Evolutionary conservation across 139 green algal species (phyloP), one percentile per base, ranked within the genome.

Genomic region (Volvox reticuliferus): DNA sequence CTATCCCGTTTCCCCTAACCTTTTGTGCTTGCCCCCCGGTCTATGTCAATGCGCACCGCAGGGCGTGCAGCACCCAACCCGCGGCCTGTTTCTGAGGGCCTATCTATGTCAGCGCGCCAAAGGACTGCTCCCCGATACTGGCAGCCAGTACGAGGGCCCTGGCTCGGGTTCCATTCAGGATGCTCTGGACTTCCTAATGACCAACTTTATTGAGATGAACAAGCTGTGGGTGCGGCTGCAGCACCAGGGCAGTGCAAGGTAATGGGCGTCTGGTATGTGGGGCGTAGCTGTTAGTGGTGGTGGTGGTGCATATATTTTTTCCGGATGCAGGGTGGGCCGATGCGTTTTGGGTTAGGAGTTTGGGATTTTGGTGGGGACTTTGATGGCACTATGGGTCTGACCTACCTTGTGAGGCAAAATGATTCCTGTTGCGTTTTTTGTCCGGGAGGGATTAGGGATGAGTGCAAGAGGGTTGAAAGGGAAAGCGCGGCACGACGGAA

Each of bases 141-240:
- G 90, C 61, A 82, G 32, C 71, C 32, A 79, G 36, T 98, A 97
- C 86, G 97, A 99, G 89, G 94, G 95, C 19, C 71, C 62, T n/a
- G 90, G 92, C 32, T 96, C 96, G 19, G 86, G 97, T 76, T 92
- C 94, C 88, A 96, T 99, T 55, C 84, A 94, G 30, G 98, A 99
- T 89, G 97, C 98, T 3, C 90, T 99, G 6, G 97, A 99, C 84
- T 99, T 99, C 91, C 91, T 99, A 87, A 95, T 99, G 62, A 93
- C 97, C 81, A 99, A 99, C 93, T 99, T 99, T 92, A 98, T 98
- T 2, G 98, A 99, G 92, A 99, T 99, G 98, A 99, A 99, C 96
- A 99, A 99, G 96, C 97, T 99, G 89, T 99, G 94, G 94, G 94
- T 96, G 79, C 92, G 94, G 79, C 94, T 96, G 94, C 94, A 96